Evolutionary conservation across 352 stramenopile genomes (phyloP).

Genomic region (Globisporangium lucens): DNA sequence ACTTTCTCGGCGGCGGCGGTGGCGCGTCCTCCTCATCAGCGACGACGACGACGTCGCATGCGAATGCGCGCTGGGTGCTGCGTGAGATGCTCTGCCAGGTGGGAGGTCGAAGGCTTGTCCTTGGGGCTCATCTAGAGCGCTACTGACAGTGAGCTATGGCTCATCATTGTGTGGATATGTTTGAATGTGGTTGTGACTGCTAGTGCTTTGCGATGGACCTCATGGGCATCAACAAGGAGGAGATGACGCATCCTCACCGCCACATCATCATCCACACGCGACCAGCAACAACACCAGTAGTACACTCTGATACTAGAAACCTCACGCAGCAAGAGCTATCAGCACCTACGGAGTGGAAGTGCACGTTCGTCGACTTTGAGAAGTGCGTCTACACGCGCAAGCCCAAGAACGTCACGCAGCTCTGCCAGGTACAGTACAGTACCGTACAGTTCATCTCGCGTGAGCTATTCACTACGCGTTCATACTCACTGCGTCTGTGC

Average conservation of each 20-base stretch:
- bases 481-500: not conserved
- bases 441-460: not conserved
- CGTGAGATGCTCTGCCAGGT: slow-evolving; percentile 70
- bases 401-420: slow-evolving; percentile 76
- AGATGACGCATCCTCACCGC: slow-evolving; percentile 78
- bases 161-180: not conserved
- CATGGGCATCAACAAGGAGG: slow-evolving; percentile 76
- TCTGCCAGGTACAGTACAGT: slow-evolving; percentile 49
- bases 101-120: not conserved
- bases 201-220: slow-evolving; percentile 73
- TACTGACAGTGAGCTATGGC: not conserved
- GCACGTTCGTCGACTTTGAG: slow-evolving; percentile 79
- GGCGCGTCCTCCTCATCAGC: slow-evolving; percentile 3
- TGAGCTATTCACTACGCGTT: not conserved
- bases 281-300: not conserved
- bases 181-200: not conserved
- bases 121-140: too few relatives aligned
- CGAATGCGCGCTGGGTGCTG: slow-evolving; percentile 48
- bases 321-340: not conserved
- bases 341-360: slow-evolving; percentile 27
- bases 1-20: slow-evolving; percentile 35
- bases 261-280: slow-evolving; percentile 55
- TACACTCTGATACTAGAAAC: not conserved
- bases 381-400: slow-evolving; percentile 64
- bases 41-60: slow-evolving; percentile 20